Base-by-base conservation (phyloP, 441 rosid species). In the Brassica hybrid region DNA sequence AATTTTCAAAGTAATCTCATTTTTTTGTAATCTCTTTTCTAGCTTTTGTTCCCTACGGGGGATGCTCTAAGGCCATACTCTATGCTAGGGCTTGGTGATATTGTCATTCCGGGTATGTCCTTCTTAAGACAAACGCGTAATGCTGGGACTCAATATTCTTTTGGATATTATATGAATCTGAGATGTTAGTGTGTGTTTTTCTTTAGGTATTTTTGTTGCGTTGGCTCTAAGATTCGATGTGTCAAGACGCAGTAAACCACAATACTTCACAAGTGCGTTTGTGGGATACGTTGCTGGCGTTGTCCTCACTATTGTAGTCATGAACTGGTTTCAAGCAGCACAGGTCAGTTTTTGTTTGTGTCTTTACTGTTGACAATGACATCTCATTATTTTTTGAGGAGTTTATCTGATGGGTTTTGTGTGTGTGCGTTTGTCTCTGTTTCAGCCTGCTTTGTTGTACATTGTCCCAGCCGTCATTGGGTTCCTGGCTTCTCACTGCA, bases 241-340 rank as follows among this genome's bases (percentile, higher is more conserved):
- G 6, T 92, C 98, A 6, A 92, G 99, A 78, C 97, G 90, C 56
- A 93, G 88, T 74, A 80, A 76, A 41, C 85, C 87, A 85, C 99
- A 94, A 61, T 96, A 96, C 79, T 96, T 96, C 68, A 94, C 90
- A 80, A 96, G 99, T 85, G 98, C 99, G 13, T 94, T 94, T 80
- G 65, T 91, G 18, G 99, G 99, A 65, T 96, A 96, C 76, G 41
- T 80, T 4, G 84, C 76, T 69, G 99, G 99, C 21, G 57, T 96
- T 65, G 81, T 93, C 57, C 95, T 92, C 56, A 95, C 99, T 9
- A 95, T 93, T 65, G 45, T 90, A 57, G 98, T 93, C 78, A 96
- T 96, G 99, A 96, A 96, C 88, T 96, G 98, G 99, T 93, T 96
- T 80, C 97, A 96, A 86, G 98, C 99, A 38, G 98, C 99, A 14